A percentile compares a stretch with the other conserved stretches of the same genome.
These are phyloP conservation scores for Psidium friedrichsthalianum DNA, from an alignment of 345 rosid genomes.

Conservation along the genomic window DNA sequence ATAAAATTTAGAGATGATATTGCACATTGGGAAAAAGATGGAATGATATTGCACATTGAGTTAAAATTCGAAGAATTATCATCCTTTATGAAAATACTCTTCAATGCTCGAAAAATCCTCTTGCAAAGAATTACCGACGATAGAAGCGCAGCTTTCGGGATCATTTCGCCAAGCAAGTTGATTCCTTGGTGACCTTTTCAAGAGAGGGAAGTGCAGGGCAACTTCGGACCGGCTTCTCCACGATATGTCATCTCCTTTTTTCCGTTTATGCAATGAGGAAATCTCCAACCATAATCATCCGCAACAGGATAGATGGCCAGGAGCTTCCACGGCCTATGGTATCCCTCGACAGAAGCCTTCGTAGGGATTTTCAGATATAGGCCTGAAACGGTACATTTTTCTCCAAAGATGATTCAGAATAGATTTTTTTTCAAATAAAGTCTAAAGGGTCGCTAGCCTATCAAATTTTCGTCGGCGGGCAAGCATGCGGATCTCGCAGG, in stretches of 20 bases:
- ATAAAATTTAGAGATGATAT: neutral
- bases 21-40: fast-evolving
- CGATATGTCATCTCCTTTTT: neutral
- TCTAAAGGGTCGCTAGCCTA: neutral
- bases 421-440: neutral
- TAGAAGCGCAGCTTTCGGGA: neutral
- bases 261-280: neutral
- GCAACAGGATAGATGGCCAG: neutral
- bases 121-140: neutral
- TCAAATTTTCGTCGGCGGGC: neutral
- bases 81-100: too few species aligned
- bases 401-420: neutral
- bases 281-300: neutral
- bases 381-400: neutral
- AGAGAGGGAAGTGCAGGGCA: neutral
- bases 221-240: neutral
- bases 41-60: neutral
- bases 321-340: neutral
- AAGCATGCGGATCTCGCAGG: neutral
- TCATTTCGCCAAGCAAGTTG: neutral
- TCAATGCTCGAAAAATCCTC: neutral
- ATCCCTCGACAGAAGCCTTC: neutral
- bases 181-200: neutral
- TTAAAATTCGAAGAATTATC: neutral
- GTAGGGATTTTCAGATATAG: neutral